Percentiles rank a stretch among this genome's conserved stretches.
Evolutionary conservation across 495 filamentous ascomycete species (phyloP).

Genomic region (Aspergillus funiculosus): DNA sequence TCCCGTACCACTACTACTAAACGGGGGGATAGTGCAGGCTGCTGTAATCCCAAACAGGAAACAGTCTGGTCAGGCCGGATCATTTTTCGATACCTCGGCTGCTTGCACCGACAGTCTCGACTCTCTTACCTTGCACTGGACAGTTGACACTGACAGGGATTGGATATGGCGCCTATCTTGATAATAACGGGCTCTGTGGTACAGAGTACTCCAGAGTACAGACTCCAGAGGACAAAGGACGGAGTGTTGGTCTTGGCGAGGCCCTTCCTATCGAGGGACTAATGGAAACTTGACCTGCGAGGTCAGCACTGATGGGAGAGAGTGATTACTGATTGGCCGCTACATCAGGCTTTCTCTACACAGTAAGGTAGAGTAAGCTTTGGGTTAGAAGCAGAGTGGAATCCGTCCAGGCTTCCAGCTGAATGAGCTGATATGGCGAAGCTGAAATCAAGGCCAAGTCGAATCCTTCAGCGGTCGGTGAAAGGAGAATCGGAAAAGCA

Average conservation of each 20-base stretch:
- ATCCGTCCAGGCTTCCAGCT: not conserved
- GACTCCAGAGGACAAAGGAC: no score
- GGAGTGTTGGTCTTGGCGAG: no score
- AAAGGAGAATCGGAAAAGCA: no score
- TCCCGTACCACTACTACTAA: no score
- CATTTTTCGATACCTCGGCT: constrained; percentile 8
- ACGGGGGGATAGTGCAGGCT: no score
- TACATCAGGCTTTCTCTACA: no score
- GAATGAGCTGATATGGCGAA: not conserved
- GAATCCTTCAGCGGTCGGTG: constrained; percentile 1
- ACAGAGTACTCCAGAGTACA: no score
- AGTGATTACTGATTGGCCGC: constrained; percentile 1
- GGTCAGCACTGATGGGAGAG: not conserved
- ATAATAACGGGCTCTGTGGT: constrained; percentile 10
- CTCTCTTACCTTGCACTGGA: no score
- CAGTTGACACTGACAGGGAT: constrained; percentile 10
- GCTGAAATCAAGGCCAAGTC: not conserved
- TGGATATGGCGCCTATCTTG: constrained; percentile 12
- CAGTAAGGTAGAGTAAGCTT: no score
- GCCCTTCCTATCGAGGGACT: not conserved
- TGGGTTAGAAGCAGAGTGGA: not conserved
- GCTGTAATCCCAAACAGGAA: constrained; percentile 4
- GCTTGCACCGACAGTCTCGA: not conserved
- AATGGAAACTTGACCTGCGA: not conserved
- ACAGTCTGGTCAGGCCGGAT: not conserved